Evolutionary conservation across 1,284 basidiomycete species (phyloP), one percentile per base, ranked within the genome.

Genomic region (Ceratobasidium sp.): DNA sequence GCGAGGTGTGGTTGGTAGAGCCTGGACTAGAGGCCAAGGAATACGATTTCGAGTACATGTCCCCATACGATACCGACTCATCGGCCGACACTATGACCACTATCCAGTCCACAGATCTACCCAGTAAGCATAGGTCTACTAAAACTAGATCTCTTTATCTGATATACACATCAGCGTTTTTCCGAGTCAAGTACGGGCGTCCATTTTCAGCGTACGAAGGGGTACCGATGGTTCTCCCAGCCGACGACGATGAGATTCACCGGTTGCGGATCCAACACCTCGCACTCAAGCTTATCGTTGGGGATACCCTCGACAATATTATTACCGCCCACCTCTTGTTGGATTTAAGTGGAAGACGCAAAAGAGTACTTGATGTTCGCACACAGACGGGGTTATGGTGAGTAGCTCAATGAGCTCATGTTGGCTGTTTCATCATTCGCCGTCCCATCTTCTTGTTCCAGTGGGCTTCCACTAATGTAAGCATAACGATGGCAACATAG

Each of bases 321-420:
- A 71, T 71, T 10, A n/a, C 28, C 3, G 51, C 33, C 3, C 69
- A 71, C 18, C 40, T 71, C 13, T 33, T 39, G 12, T 20, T 23
- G 18, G n/a, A 51, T 23, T 44, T 55, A 10, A 55, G 44, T 26
- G 76, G 69, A n/a, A 53, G 76, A 51, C 67, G 60, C 10, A 67
- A 77, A 46, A 39, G 63, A 18, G 73, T 79, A 23, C 69, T 79
- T 15, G 79, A 79, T 49, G 79, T 79, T 44, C 77, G 77, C 53
- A 79, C 76, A 26, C 77, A 77, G 28, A 77, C 73, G n/a, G 79
- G 79, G 26, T 26, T 77, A 20, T 79, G 79, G 79, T 79, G 73
- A 79, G 72, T 46, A 13, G 13, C 44, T n/a, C n/a, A n/a, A n/a
- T n/a, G n/a, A n/a, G n/a, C n/a, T 68, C 28, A 33, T 6, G 44